Conservation (phyloP, 169 alveolate genomes). For the Plasmodium cynomolgi region DNA sequence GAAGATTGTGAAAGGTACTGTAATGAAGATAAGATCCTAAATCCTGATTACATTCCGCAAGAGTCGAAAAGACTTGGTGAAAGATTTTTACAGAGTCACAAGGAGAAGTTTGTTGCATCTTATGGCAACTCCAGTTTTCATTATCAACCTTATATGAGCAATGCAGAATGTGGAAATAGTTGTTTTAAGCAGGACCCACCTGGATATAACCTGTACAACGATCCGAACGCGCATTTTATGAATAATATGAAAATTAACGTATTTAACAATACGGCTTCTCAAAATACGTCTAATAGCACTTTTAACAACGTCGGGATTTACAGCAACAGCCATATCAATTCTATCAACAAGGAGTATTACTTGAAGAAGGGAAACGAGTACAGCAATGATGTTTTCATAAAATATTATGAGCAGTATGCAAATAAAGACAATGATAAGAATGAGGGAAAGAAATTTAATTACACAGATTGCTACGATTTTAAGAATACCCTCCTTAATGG, state of each 20-base stretch:
- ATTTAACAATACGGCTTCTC: conserved; percentile 2
- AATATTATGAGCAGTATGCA: conserved; percentile 59
- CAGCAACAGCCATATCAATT: conserved; percentile 29
- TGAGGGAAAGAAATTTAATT: conserved; percentile 63
- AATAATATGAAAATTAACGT: conserved; percentile 38
- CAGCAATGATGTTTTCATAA: conserved; percentile 61
- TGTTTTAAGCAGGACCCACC: conserved; percentile 37
- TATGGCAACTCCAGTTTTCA: conserved; percentile 2
- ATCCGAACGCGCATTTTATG: conserved; percentile 2
- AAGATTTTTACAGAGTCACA: conserved; percentile 21
- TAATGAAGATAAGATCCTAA: conserved; percentile 63
- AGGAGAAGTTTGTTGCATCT: conserved; percentile 22
- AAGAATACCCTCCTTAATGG: conserved; percentile 45
- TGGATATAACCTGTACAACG: conserved; percentile 2
- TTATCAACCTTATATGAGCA: conserved; percentile 12
- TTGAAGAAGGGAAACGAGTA: conserved; percentile 18
- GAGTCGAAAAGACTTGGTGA: conserved; percentile 63
- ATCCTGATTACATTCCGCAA: conserved; percentile 42
- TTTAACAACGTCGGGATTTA: background rate
- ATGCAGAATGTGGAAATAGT: conserved; percentile 67
- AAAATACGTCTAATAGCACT: conserved; percentile 10
- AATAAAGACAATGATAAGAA: conserved; percentile 41
- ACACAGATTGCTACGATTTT: conserved; percentile 76
- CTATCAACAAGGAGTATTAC: conserved; percentile 50
- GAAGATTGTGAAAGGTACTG: conserved; percentile 73